These are phyloP conservation scores for Malassezia restricta DNA, from an alignment of 1,284 basidiomycete species.

Conservation along the genomic window DNA sequence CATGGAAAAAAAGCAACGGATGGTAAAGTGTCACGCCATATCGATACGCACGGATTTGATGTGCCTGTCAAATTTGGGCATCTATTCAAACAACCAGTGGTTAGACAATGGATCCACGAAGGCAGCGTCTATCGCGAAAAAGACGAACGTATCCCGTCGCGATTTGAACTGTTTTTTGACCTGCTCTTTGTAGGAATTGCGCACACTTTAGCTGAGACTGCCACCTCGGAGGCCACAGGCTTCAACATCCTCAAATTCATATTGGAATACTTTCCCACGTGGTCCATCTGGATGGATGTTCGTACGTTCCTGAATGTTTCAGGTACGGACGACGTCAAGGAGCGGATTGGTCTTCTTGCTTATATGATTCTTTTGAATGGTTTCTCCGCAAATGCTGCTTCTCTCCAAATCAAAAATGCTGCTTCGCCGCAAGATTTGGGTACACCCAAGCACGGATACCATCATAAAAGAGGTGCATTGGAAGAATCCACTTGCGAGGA, in stretches of 20 bases:
- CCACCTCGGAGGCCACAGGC: slow-evolving; percentile 18
- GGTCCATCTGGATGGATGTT: slow-evolving; percentile 36
- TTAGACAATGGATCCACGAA: slow-evolving; percentile 43
- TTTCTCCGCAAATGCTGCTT: slow-evolving; percentile 36
- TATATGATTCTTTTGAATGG: slow-evolving; percentile 43
- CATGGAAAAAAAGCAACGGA: not conserved
- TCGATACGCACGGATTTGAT: slow-evolving; percentile 25
- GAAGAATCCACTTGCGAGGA: not conserved
- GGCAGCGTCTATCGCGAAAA: slow-evolving; percentile 39
- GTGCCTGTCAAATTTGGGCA: slow-evolving; percentile 32
- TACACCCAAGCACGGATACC: not conserved
- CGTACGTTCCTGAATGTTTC: slow-evolving; percentile 35
- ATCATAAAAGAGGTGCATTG: not conserved
- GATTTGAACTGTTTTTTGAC: slow-evolving; percentile 46
- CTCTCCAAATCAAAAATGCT: slow-evolving; percentile 16
- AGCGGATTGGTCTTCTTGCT: slow-evolving; percentile 32
- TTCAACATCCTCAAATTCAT: slow-evolving; percentile 42
- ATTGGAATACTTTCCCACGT: slow-evolving; percentile 38
- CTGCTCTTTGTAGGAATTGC: slow-evolving; percentile 40
- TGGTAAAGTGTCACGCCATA: slow-evolving; percentile 5
- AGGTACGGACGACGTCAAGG: slow-evolving; percentile 43
- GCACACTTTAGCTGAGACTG: slow-evolving; percentile 32
- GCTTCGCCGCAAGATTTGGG: not conserved
- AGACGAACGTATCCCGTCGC: slow-evolving; percentile 33
- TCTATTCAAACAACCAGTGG: slow-evolving; percentile 38